Evolutionary conservation across 495 filamentous ascomycete genomes (phyloP).

Genomic region (Evernia prunastri): DNA sequence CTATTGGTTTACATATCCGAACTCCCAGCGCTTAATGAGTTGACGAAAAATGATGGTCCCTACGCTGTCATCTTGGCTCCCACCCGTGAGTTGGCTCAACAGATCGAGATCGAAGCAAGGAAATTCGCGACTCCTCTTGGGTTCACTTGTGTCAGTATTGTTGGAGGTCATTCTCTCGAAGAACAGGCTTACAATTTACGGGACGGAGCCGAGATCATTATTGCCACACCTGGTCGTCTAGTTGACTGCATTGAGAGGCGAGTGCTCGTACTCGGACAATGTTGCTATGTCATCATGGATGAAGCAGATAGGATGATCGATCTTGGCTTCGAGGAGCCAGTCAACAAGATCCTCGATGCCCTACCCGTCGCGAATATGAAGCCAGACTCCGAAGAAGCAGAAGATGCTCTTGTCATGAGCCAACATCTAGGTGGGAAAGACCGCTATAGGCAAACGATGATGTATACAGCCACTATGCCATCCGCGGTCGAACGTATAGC

Average conservation of each 20-base stretch:
- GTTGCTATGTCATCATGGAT: slow-evolving; percentile 98
- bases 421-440: slow-evolving; percentile 75
- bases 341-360: slow-evolving; percentile 98
- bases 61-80: slow-evolving; percentile 95
- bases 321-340: slow-evolving; percentile 92
- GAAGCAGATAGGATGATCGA: slow-evolving; percentile 99
- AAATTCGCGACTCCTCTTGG: slow-evolving; percentile 90
- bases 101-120: slow-evolving; percentile 90
- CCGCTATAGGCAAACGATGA: slow-evolving; percentile 97
- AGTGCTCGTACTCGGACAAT: slow-evolving; percentile 84
- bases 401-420: slow-evolving; percentile 78
- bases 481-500: slow-evolving; percentile 90
- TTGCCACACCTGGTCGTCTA: slow-evolving; percentile 93
- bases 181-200: slow-evolving; percentile 89
- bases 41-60: slow-evolving; percentile 90
- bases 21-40: slow-evolving; percentile 74
- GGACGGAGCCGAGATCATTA: slow-evolving; percentile 97
- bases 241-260: slow-evolving; percentile 95
- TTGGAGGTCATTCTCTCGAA: slow-evolving; percentile 92
- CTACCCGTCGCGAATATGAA: slow-evolving; percentile 93
- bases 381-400: slow-evolving; percentile 90
- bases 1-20: slow-evolving; percentile 96
- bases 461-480: slow-evolving; percentile 99
- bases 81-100: slow-evolving; percentile 96
- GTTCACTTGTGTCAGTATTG: slow-evolving; percentile 94